These are phyloP conservation scores for Salix exigua DNA, from an alignment of 345 rosid species.

Conservation along the genomic window DNA sequence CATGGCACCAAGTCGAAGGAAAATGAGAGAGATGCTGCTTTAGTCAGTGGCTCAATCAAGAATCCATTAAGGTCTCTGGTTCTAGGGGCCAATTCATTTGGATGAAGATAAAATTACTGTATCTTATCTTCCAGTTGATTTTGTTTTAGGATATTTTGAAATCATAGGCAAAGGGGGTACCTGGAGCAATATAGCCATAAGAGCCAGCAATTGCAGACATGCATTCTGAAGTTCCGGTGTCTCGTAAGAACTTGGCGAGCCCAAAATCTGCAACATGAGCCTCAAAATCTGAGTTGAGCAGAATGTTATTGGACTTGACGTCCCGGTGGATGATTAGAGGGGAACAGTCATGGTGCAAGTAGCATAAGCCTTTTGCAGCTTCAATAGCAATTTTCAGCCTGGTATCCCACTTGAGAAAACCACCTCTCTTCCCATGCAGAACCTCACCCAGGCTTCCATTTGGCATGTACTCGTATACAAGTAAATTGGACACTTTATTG, in stretches of 20 bases:
- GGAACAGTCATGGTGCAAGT: constrained; percentile 72
- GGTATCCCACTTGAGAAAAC: constrained; percentile 48
- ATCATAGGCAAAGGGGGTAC: constrained; percentile 14
- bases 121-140: background rate
- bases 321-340: constrained; percentile 65
- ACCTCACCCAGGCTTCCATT: constrained; percentile 70
- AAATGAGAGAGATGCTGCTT: background rate
- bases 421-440: constrained; percentile 56
- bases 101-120: background rate
- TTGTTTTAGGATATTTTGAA: background rate
- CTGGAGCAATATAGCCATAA: constrained; percentile 79
- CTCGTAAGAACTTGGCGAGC: constrained; percentile 58
- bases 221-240: constrained; percentile 55
- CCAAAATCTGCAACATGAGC: constrained; percentile 80
- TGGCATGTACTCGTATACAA: constrained; percentile 66
- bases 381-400: constrained; percentile 62
- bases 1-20: constrained; percentile 7
- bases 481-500: constrained; percentile 53
- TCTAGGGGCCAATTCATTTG: background rate
- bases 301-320: constrained; percentile 69
- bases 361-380: constrained; percentile 72
- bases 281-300: constrained; percentile 58
- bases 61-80: background rate
- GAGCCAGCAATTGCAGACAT: constrained; percentile 77
- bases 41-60: background rate